phyloP scores from a whole-genome alignment of 306 rosid genomes.

The Quercus ilex region DNA sequence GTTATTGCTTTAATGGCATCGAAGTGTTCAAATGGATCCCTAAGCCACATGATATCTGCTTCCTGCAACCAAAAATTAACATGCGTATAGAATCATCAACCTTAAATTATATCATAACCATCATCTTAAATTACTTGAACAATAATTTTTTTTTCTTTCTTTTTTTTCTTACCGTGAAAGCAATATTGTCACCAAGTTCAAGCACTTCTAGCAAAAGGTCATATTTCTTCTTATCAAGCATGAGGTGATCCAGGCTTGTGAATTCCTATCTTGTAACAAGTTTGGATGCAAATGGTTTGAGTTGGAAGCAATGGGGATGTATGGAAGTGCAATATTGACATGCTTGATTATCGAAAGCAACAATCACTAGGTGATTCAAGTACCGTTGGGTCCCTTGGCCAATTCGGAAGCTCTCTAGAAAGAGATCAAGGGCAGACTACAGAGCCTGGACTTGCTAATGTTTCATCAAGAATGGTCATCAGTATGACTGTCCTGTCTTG shows the following conservation, averaged over 20 bases:
- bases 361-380: constrained; percentile 46
- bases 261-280: constrained; percentile 3
- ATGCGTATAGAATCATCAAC: constrained; percentile 4
- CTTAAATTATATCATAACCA: no score
- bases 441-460: constrained; percentile 49
- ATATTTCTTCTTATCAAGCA: constrained; percentile 30
- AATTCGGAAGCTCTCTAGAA: constrained; percentile 42
- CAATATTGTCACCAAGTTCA: constrained; percentile 44
- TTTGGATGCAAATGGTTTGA: constrained; percentile 23
- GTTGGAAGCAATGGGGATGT: constrained; percentile 54
- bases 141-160: no score
- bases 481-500: constrained; percentile 37
- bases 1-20: not conserved
- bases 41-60: constrained; percentile 58
- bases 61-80: constrained; percentile 33
- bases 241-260: not conserved
- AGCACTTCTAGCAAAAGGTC: constrained; percentile 29
- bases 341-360: constrained; percentile 38
- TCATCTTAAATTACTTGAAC: no score
- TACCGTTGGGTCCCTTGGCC: constrained; percentile 41
- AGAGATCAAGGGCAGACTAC: constrained; percentile 32
- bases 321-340: constrained; percentile 32
- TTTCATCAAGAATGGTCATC: constrained; percentile 42
- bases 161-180: constrained; percentile 46
- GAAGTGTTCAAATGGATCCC: constrained; percentile 42